Evolutionary conservation across 2,329 filamentous ascomycete genomes (phyloP), one percentile per base, ranked within the genome.

Genomic region (Trichothecium sympodiale): DNA sequence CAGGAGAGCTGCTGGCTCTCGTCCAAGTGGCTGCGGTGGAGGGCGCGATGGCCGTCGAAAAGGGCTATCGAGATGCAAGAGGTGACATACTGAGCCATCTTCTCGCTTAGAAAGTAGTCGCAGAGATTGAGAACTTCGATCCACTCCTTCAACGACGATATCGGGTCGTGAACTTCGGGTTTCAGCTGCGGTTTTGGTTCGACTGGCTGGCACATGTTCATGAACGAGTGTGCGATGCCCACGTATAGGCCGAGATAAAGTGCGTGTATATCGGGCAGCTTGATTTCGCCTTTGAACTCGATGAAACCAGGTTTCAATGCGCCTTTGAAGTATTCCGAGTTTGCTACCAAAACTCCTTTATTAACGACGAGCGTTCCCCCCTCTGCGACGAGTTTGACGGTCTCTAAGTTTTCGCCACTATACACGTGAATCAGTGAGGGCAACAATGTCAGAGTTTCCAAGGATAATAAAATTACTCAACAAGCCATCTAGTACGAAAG

Each of bases 111-210:
- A 35, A 59, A 59, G 10, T 54, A 49, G 28, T 59, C 56, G 36
- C 56, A 57, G 8, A 59, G 48, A 43, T 58, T 59, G 40, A 50
- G 56, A 4, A 59, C 56, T 31, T 59, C 55, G 23, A 59, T 38
- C 14, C 46, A 55, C 35, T 59, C 56, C 12, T 46, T 38, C 16
- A 59, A 44, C 5, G 52, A 44, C 8, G 53, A 25, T 25, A 25
- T 25, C 20, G 20, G 20, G 20, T 25, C 10, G 20, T 25, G 20
- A 25, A 10, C 20, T 25, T 25, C 20, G 6, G 20, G 20, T 25
- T 25, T 25, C 20, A 25, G 20, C 20, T 25, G 20, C 20, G 20
- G 20, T 25, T 25, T 25, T 10, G 20, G 20, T 10, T 25, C 20
- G 20, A 10, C 20, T 6, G 20, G 20, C 10, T 25, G 20, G 20